A percentile compares a stretch with the other conserved stretches of the same genome.
Conservation (phyloP, 2,329 filamentous ascomycete genomes). For the Parafenestella ontariensis region DNA sequence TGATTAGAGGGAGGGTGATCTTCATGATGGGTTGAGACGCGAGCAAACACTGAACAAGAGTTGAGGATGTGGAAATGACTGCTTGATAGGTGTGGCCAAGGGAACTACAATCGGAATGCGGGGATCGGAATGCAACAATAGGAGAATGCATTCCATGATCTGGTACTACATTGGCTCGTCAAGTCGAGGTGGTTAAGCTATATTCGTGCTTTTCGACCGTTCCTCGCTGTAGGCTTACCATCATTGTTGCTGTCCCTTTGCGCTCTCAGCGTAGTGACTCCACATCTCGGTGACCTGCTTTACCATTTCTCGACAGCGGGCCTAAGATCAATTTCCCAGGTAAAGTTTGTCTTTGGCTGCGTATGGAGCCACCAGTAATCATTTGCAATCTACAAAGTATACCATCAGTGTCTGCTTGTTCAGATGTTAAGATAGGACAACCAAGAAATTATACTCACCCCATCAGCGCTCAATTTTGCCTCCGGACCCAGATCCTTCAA, state of each 20-base stretch:
- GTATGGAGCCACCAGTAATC: constrained; percentile 85
- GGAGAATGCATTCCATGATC: not conserved
- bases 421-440: not conserved
- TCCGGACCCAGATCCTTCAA: constrained; percentile 63
- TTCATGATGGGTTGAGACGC: not conserved
- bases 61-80: not conserved
- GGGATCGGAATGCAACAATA: not conserved
- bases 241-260: not conserved
- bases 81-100: not conserved
- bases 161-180: not conserved
- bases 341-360: constrained; percentile 79
- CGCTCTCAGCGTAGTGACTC: not conserved
- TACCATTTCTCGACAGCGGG: constrained; percentile 87
- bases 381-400: constrained; percentile 74
- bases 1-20: not conserved
- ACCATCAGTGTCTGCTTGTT: constrained; percentile 3
- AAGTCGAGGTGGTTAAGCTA: not conserved
- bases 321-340: constrained; percentile 80
- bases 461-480: constrained; percentile 76
- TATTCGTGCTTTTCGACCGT: not conserved
- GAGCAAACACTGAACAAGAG: not conserved
- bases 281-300: not conserved
- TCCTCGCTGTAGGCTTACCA: not conserved
- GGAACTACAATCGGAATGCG: not conserved
- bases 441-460: constrained; percentile 60